A percentile compares a stretch with the other conserved stretches of the same genome.
These are phyloP conservation scores for Cystofilobasidium bisporidii DNA, from an alignment of 768 basidiomycete species.

Conservation along the genomic window DNA sequence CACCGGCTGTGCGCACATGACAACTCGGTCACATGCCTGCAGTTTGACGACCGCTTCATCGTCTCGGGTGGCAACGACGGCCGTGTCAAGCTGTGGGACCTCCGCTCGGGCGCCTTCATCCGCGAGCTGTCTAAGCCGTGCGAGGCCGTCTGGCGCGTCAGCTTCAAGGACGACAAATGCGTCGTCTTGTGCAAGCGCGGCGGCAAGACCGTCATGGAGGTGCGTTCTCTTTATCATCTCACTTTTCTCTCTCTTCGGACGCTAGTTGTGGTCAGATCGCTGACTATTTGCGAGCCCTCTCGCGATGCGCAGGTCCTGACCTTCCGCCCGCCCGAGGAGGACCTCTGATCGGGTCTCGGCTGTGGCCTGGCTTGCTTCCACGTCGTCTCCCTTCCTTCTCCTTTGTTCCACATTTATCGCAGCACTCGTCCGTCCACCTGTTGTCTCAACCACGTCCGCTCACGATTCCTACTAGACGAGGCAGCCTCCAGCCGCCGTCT, in stretches of 20 bases:
- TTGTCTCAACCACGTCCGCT: too few relatives aligned
- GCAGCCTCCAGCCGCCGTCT: too few relatives aligned
- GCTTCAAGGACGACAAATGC: slow-evolving; percentile 59
- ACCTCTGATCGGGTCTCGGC: too few relatives aligned
- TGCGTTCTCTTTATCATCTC: slow-evolving; percentile 35
- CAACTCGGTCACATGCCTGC: slow-evolving; percentile 71
- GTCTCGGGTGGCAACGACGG: slow-evolving; percentile 44
- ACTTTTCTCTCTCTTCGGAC: too few relatives aligned
- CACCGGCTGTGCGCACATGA: slow-evolving; percentile 75
- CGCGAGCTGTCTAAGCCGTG: slow-evolving; percentile 67
- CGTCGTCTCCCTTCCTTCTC: too few relatives aligned
- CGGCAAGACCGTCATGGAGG: slow-evolving; percentile 77
- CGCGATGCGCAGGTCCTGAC: slow-evolving; percentile 25
- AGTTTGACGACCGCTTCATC: slow-evolving; percentile 72
- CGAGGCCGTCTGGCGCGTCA: slow-evolving; percentile 74
- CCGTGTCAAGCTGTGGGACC: slow-evolving; percentile 42
- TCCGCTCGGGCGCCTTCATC: slow-evolving; percentile 55
- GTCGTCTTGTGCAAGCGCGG: slow-evolving; percentile 71
- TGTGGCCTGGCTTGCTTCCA: too few relatives aligned
- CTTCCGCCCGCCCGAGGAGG: slow-evolving; percentile 22
- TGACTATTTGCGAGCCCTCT: neutral
- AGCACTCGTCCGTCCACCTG: too few relatives aligned
- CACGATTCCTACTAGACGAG: too few relatives aligned
- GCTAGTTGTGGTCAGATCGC: too few relatives aligned
- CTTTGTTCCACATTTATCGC: too few relatives aligned